Base-by-base conservation (phyloP, 2,329 filamentous ascomycete genomes). In the Trichoderma arundinaceum region DNA sequence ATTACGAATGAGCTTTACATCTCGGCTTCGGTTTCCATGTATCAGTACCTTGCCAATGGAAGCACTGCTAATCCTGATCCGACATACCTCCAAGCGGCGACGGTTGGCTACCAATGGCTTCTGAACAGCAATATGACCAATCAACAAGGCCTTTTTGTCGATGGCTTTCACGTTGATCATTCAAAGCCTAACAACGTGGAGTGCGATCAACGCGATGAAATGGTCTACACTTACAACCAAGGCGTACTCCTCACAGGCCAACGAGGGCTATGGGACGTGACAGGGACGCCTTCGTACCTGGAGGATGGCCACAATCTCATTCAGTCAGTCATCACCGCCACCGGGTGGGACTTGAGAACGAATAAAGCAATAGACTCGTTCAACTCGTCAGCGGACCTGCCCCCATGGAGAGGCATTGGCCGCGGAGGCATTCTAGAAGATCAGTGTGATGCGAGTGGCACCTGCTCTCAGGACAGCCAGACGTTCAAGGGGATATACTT, bases 401-500 rank as follows among this genome's bases (percentile, higher is more conserved):
- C 84, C 0, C 77, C 76, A 10, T 96, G 92, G 92, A 80, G 83
- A 44, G 92, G 92, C 0, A 82, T 97, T 0, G 94, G 94, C 32
- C 86, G 90, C 4, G 85, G 85, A 17, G 94, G 94, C 1, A 85
- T 97, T 33, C 78, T 98, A 48, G 92, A 97, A 75, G 94, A 98
- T 54, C 79, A 84, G 41, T 97, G 94, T 74, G 94, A 98, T 75
- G 86, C 88, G 2, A 80, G 79, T 17, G 92, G 87, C 3, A 83
- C 80, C 48, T 97, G 94, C 76, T 92, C 87, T 17, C 93, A 97
- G 75, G 86, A 98, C 71, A 85, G 84, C 0, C 94, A 97, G 72
- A 93, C 92, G 0, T 97, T 97, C 85, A 98, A 97, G 76, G 91
- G 92, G 33, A 94, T 97, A 65, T 97, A 94, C 81, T 96, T 97